Evolutionary conservation across 352 stramenopile genomes (phyloP).

Genomic region (Globisporangium lucens): DNA sequence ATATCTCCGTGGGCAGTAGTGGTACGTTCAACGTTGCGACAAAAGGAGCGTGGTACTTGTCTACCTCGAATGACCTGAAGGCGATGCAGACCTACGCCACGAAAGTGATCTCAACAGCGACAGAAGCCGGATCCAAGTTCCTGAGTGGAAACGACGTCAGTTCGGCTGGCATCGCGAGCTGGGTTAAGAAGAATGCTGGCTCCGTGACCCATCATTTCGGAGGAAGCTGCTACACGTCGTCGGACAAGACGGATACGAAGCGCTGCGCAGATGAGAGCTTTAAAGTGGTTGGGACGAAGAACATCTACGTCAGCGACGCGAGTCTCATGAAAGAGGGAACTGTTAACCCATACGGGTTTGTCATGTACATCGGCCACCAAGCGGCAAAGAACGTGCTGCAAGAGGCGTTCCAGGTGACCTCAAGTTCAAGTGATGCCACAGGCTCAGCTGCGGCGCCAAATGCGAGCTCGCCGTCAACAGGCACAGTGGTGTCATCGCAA

Average conservation of each 20-base stretch:
- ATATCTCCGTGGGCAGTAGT: constrained; percentile 11
- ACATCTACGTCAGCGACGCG: constrained; percentile 29
- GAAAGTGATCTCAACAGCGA: constrained; percentile 22
- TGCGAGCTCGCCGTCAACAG: neutral
- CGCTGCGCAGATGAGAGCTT: constrained; percentile 27
- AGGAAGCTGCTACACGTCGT: constrained; percentile 31
- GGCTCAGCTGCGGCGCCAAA: neutral
- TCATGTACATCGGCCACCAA: constrained; percentile 34
- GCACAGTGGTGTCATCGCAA: neutral
- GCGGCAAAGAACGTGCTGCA: constrained; percentile 34
- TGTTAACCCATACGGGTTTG: constrained; percentile 30
- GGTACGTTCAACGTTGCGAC: constrained; percentile 11
- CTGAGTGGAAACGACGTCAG: neutral
- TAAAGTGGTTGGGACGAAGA: constrained; percentile 24
- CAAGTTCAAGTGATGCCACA: neutral
- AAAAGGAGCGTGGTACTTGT: constrained; percentile 30
- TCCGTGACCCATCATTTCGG: constrained; percentile 29
- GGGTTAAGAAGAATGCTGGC: constrained; percentile 12
- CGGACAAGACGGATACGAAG: constrained; percentile 21
- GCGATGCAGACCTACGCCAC: constrained; percentile 52
- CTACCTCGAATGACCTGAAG: constrained; percentile 41
- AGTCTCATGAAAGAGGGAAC: constrained; percentile 32
- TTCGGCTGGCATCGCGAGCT: constrained; percentile 7
- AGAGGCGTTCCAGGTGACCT: constrained; percentile 22
- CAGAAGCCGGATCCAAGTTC: constrained; percentile 8